Conservation (phyloP, 352 stramenopile species). For the Globisporangium solare region DNA sequence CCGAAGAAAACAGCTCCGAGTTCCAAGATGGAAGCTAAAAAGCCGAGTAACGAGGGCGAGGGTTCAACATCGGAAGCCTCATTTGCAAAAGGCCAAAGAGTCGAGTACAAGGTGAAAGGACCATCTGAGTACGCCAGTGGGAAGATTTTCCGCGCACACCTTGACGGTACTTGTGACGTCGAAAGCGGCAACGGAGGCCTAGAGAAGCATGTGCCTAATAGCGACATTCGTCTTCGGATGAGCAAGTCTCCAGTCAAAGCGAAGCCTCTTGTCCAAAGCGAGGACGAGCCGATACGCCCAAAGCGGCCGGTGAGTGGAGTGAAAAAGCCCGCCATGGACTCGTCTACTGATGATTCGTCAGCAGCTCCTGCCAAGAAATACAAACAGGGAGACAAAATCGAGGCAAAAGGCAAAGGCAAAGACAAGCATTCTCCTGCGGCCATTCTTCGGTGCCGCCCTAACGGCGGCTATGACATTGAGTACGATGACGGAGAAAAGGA, state of each 20-base stretch:
- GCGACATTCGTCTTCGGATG: slow-evolving; percentile 26
- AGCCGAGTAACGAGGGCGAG: slow-evolving; percentile 19
- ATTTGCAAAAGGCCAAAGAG: slow-evolving; percentile 47
- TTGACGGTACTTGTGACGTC: slow-evolving; percentile 62
- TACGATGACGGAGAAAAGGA: slow-evolving; percentile 81
- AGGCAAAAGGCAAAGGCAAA: slow-evolving; percentile 51
- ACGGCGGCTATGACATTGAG: slow-evolving; percentile 71
- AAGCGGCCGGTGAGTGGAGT: slow-evolving; percentile 26
- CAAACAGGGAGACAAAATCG: slow-evolving; percentile 35
- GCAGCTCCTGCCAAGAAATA: slow-evolving; percentile 23
- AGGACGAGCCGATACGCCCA: slow-evolving; percentile 39
- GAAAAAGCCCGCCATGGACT: slow-evolving; percentile 25
- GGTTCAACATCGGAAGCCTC: slow-evolving; percentile 28
- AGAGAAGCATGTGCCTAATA: slow-evolving; percentile 32
- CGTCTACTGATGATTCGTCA: slow-evolving; percentile 36
- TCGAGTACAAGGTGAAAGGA: slow-evolving; percentile 54
- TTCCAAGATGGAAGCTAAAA: slow-evolving; percentile 6
- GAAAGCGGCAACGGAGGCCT: slow-evolving; percentile 62
- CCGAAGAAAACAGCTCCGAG: slow-evolving; percentile 20
- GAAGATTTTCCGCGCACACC: slow-evolving; percentile 35
- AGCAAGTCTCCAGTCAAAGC: slow-evolving; percentile 25
- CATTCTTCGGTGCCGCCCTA: slow-evolving; percentile 37
- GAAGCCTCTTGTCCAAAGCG: slow-evolving; percentile 30
- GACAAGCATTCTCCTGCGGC: slow-evolving; percentile 49
- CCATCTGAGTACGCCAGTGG: slow-evolving; percentile 38